Evolutionary conservation across 2,329 filamentous ascomycete genomes (phyloP), one percentile per base, ranked within the genome.

Genomic region (Alternaria conjuncta): DNA sequence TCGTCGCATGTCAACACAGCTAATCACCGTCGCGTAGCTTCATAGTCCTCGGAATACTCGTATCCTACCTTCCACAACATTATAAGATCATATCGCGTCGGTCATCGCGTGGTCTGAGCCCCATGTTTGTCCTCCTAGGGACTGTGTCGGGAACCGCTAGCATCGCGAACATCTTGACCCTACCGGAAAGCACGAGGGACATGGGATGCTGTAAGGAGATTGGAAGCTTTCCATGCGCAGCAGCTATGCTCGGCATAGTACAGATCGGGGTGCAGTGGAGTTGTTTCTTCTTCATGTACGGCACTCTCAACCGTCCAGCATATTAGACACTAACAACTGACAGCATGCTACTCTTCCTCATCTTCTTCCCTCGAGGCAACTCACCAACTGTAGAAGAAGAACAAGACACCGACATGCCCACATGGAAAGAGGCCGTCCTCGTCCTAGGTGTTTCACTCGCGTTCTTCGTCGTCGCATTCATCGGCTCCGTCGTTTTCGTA

Each of bases 1-100:
- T 20, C 32, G 26, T 57, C 18, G 32, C 47, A 36, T 18, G 20
- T 28, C 30, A n/a, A 60, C 55, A 62, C 20, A 44, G 61, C 67
- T 71, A 66, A 70, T 62, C 60, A 23, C 63, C 36, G 30, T 25
- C 25, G 7, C 44, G 47, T 61, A 88, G 86, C 66, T 81, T 97
- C 73, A 93, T 98, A 71, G 85, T 98, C 65, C 78, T 97, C 71
- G 95, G 95, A 61, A 94, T 98, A 73, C 85, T 97, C 65, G 83
- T 97, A 62, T 98, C 95, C 32, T 99, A 99, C 82, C 86, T 98
- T 3, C 96, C 96, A 1, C 96, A 99, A 79, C 95, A 98, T 81
- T 88, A 91, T 79, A 93, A 96, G 75, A 98, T 99, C 81, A 92
- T 97, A 71, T 85, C 87, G 44, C 89, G 94, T 59, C 88, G 90